Conservation (phyloP, 345 rosid genomes). For the Angophora floribunda region DNA sequence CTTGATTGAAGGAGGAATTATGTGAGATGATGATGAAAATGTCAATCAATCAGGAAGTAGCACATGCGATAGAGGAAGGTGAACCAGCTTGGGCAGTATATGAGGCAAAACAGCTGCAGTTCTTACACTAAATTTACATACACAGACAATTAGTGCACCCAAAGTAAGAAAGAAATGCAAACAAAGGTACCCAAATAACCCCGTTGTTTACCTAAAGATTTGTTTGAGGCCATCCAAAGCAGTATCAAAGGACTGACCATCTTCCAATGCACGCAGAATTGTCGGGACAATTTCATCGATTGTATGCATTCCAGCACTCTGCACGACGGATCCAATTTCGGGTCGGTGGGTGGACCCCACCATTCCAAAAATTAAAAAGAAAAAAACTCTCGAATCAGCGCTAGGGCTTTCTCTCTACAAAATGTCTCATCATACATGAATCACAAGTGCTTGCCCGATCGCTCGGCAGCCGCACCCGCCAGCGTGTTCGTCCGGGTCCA, state of each 20-base stretch:
- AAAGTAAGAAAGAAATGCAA: background rate
- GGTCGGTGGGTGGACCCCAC: too few species aligned
- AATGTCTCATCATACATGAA: too few species aligned
- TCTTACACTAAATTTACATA: slow-evolving; percentile 62
- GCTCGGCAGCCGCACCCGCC: too few species aligned
- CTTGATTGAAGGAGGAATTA: background rate
- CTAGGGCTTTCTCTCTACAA: too few species aligned
- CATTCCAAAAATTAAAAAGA: too few species aligned
- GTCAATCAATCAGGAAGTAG: slow-evolving; percentile 1
- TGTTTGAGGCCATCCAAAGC: slow-evolving; percentile 97
- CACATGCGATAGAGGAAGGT: slow-evolving; percentile 86
- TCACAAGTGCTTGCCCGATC: too few species aligned
- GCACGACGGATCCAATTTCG: background rate
- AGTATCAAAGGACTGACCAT: slow-evolving; percentile 79
- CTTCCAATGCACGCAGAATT: slow-evolving; percentile 86
- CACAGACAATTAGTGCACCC: background rate
- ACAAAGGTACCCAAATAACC: background rate
- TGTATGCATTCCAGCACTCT: slow-evolving; percentile 99
- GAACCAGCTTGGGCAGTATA: slow-evolving; percentile 92
- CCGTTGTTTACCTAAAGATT: slow-evolving; percentile 58
- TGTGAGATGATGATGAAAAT: background rate
- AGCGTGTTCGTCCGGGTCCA: too few species aligned
- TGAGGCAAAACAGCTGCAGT: slow-evolving; percentile 97
- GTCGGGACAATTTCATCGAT: slow-evolving; percentile 98
- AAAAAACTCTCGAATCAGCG: too few species aligned